Percentiles rank a stretch among this genome's conserved stretches.
Conservation (phyloP, 768 basidiomycete species). For the Pleurotus cornucopiae region DNA sequence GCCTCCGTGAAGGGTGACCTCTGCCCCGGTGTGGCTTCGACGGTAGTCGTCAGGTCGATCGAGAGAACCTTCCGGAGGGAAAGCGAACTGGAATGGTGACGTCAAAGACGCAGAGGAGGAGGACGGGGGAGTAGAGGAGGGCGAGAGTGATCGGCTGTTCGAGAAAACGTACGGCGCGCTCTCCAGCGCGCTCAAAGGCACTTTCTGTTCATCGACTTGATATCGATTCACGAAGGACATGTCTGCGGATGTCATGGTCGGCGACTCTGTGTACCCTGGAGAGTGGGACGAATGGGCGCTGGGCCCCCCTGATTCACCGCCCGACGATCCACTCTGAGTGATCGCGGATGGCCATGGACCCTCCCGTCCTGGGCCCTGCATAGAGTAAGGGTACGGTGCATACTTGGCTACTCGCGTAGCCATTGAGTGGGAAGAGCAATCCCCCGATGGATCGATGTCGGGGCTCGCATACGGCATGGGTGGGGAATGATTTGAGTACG, state of each 20-base stretch:
- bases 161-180: slow-evolving; percentile 57
- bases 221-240: slow-evolving; percentile 43
- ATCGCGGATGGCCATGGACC: slow-evolving; percentile 33
- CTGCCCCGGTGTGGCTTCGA: slow-evolving; percentile 46
- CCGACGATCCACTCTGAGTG: slow-evolving; percentile 29
- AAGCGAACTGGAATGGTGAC: slow-evolving; percentile 64
- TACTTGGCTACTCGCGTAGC: slow-evolving; percentile 46
- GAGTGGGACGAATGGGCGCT: slow-evolving; percentile 41
- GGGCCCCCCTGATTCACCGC: slow-evolving; percentile 35
- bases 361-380: slow-evolving; percentile 31
- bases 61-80: slow-evolving; percentile 46
- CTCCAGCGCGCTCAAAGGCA: slow-evolving; percentile 45
- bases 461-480: slow-evolving; percentile 30
- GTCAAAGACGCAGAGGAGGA: slow-evolving; percentile 62
- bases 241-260: slow-evolving; percentile 41
- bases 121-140: slow-evolving; percentile 57
- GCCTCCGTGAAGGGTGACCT: slow-evolving; percentile 70
- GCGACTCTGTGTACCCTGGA: slow-evolving; percentile 54
- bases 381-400: slow-evolving; percentile 38
- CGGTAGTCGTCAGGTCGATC: slow-evolving; percentile 65
- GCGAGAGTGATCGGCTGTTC: slow-evolving; percentile 69
- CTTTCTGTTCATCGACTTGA: slow-evolving; percentile 54
- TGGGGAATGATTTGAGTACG: slow-evolving; percentile 45
- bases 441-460: slow-evolving; percentile 23
- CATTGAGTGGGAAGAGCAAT: slow-evolving; percentile 24